Percentiles rank a stretch among this genome's conserved stretches.
Conservation (phyloP, 148 eudicot species). For the Agrostemma githago region DNA sequence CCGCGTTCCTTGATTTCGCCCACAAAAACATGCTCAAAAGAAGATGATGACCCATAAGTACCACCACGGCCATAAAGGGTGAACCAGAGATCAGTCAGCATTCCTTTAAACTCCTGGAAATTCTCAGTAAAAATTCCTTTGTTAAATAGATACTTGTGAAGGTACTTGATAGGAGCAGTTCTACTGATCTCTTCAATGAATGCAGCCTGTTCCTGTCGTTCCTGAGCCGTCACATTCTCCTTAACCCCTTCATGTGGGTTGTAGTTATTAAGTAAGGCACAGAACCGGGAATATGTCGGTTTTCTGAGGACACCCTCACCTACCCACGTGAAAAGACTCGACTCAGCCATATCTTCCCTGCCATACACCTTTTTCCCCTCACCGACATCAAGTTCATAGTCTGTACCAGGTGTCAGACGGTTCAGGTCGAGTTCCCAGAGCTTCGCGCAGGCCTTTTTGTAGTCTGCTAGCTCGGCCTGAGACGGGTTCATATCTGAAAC, state of each 20-base stretch:
- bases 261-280: slow-evolving; percentile 84
- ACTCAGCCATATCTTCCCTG: slow-evolving; percentile 73
- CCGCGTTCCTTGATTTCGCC: slow-evolving; percentile 87
- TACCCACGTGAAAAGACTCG: slow-evolving; percentile 71
- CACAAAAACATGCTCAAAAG: slow-evolving; percentile 98
- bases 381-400: slow-evolving; percentile 83
- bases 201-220: slow-evolving; percentile 78
- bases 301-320: slow-evolving; percentile 53
- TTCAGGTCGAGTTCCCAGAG: slow-evolving; percentile 92
- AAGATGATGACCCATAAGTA: slow-evolving; percentile 64
- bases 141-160: slow-evolving; percentile 61
- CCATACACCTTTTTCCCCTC: slow-evolving; percentile 85
- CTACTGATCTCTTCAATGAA: slow-evolving; percentile 94
- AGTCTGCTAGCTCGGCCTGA: slow-evolving; percentile 61
- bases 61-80: slow-evolving; percentile 89
- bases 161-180: slow-evolving; percentile 91
- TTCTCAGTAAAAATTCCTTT: slow-evolving; percentile 42
- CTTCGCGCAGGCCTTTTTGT: slow-evolving; percentile 69
- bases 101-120: slow-evolving; percentile 60
- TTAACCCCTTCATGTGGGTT: slow-evolving; percentile 79
- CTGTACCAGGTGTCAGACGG: slow-evolving; percentile 74
- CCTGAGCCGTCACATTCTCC: slow-evolving; percentile 73
- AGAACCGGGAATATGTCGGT: slow-evolving; percentile 82
- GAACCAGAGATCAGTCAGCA: slow-evolving; percentile 78
- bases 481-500: slow-evolving; percentile 54